Percentiles rank a stretch among this genome's conserved stretches.
phyloP scores from a whole-genome alignment of 208 protist genomes.

The Leishmania gerbilli region DNA sequence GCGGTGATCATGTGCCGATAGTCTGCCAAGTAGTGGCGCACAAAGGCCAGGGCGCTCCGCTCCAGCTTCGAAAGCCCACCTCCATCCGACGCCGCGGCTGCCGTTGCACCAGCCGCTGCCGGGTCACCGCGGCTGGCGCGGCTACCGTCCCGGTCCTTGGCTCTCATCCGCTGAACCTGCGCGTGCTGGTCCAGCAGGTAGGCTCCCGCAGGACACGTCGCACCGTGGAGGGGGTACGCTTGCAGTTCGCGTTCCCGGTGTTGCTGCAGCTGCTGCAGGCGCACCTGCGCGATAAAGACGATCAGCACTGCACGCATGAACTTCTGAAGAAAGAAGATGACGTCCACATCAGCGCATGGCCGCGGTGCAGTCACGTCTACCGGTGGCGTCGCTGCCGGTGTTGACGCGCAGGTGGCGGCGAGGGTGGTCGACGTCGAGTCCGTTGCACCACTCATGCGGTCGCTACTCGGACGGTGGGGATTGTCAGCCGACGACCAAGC shows the following conservation, averaged over 20 bases:
- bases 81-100: neutral
- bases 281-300: constrained; percentile 55
- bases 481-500: neutral
- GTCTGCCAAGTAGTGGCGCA: constrained; percentile 37
- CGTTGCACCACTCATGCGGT: neutral
- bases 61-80: constrained; percentile 39
- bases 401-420: neutral
- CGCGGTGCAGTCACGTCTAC: neutral
- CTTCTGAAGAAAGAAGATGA: constrained; percentile 47
- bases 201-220: constrained; percentile 9
- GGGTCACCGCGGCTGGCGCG: neutral
- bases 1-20: constrained; percentile 48
- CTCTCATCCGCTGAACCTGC: neutral
- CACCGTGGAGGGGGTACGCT: constrained; percentile 6
- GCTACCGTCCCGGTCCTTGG: neutral
- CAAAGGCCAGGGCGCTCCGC: constrained; percentile 41
- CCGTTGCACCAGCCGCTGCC: neutral
- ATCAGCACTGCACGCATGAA: constrained; percentile 64
- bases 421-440: neutral
- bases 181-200: constrained; percentile 8
- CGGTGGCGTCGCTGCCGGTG: neutral
- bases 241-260: constrained; percentile 27
- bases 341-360: constrained; percentile 13
- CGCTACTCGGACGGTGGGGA: neutral
- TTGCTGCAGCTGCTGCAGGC: constrained; percentile 20